A percentile compares a stretch with the other conserved stretches of the same genome.
These are phyloP conservation scores for Picea sitchensis DNA, from an alignment of 75 land plant genomes.

Conservation along the genomic window DNA sequence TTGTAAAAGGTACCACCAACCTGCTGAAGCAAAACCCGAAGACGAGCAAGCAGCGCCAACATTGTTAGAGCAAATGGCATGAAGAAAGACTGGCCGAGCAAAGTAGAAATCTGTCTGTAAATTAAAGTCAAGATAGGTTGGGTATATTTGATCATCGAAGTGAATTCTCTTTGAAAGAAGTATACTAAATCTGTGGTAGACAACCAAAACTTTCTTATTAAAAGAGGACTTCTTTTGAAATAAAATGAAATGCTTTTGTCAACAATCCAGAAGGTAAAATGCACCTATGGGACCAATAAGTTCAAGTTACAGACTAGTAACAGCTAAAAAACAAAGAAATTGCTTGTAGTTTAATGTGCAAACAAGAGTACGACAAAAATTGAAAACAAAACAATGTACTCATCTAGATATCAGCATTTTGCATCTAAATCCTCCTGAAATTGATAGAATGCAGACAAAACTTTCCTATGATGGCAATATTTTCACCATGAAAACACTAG, in stretches of 20 bases:
- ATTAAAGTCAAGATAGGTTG: constrained; percentile 2
- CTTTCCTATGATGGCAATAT: not conserved
- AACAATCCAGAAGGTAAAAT: not conserved
- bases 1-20: constrained; percentile 25
- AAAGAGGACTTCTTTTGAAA: not conserved
- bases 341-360: not conserved
- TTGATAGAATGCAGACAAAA: no score
- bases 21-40: constrained; percentile 74
- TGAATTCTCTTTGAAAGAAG: not conserved
- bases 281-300: no score
- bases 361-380: not conserved
- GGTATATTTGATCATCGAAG: not conserved
- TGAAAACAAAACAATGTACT: not conserved
- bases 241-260: not conserved
- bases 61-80: constrained; percentile 60
- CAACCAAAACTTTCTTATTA: not conserved
- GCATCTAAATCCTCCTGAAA: not conserved
- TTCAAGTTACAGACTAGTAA: not conserved
- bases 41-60: constrained; percentile 72
- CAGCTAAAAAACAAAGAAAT: not conserved
- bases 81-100: constrained; percentile 83
- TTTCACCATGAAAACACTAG: not conserved
- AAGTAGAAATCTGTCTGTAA: constrained; percentile 53
- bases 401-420: not conserved
- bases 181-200: not conserved